Percentiles rank a stretch among this genome's conserved stretches.
These are phyloP conservation scores for Bocquillonia castaneifolia DNA, from an alignment of 441 rosid genomes.

Conservation along the genomic window DNA sequence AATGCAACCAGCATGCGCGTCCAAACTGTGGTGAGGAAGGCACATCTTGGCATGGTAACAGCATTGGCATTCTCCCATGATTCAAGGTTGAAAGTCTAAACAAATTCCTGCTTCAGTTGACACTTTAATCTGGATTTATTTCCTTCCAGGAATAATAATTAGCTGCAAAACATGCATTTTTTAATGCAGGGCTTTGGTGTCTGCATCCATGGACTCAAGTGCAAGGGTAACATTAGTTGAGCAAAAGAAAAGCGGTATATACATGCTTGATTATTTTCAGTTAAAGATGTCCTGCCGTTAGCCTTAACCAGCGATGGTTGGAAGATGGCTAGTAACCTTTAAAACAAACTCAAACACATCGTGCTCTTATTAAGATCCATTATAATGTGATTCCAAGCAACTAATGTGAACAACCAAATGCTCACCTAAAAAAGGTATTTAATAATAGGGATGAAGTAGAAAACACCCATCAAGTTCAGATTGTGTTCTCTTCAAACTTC, in stretches of 20 bases:
- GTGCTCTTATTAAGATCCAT: not conserved
- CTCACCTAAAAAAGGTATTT: not conserved
- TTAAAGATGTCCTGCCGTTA: not conserved
- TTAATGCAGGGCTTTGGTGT: constrained; percentile 62
- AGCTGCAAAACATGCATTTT: constrained; percentile 14
- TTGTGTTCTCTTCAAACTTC: no score
- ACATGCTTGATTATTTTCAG: not conserved
- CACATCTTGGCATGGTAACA: constrained; percentile 85
- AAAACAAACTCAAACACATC: not conserved
- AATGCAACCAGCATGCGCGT: constrained; percentile 44
- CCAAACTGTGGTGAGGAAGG: constrained; percentile 47
- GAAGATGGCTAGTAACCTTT: not conserved
- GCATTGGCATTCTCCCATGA: constrained; percentile 72
- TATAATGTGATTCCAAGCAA: not conserved
- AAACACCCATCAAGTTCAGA: not conserved
- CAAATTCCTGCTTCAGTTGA: not conserved
- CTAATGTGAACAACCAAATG: not conserved
- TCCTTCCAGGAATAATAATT: constrained; percentile 8
- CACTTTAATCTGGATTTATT: not conserved
- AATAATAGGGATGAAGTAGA: not conserved
- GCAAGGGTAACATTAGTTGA: constrained; percentile 66
- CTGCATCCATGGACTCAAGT: constrained; percentile 90
- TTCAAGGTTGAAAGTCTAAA: constrained; percentile 56
- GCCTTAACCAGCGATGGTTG: not conserved
- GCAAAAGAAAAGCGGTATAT: constrained; percentile 41